phyloP scores from a whole-genome alignment of 2,329 filamentous ascomycete genomes.

The Periconia digitata region DNA sequence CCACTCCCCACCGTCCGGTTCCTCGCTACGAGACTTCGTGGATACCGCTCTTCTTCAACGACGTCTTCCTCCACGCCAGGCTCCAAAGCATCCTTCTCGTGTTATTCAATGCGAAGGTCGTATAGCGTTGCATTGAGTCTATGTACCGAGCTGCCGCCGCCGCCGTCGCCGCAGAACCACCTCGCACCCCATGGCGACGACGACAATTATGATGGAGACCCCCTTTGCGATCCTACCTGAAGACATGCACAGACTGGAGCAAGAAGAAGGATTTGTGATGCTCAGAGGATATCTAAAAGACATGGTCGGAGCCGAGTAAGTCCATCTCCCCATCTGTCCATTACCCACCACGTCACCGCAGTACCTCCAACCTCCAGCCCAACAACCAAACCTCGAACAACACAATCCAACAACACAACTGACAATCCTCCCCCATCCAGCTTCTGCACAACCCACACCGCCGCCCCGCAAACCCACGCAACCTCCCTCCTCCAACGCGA shows the following conservation, averaged over 20 bases:
- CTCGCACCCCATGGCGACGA: neutral
- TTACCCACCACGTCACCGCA: no score
- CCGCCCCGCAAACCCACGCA: constrained; percentile 36
- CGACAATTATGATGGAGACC: constrained; percentile 20
- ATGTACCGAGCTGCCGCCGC: neutral
- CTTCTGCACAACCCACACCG: constrained; percentile 47
- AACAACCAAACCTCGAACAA: constrained; percentile 4
- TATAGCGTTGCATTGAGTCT: neutral
- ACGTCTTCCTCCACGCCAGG: no score
- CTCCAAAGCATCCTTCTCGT: no score
- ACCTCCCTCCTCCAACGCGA: constrained; percentile 58
- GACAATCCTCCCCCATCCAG: constrained; percentile 30
- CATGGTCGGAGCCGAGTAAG: constrained; percentile 43
- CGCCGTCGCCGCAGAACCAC: constrained; percentile 1
- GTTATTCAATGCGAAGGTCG: constrained; percentile 13
- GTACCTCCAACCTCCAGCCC: no score
- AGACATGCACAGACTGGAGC: constrained; percentile 43
- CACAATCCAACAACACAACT: constrained; percentile 4
- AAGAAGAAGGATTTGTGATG: constrained; percentile 48
- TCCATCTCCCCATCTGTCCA: constrained; percentile 17
- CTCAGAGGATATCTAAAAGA: constrained; percentile 43
- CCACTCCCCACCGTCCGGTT: neutral
- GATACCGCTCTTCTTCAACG: no score
- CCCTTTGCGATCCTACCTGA: constrained; percentile 48
- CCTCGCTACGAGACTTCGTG: no score